These are phyloP conservation scores for Pseudocercospora macadamiae DNA, from an alignment of 2,329 filamentous ascomycete genomes.

Conservation along the genomic window DNA sequence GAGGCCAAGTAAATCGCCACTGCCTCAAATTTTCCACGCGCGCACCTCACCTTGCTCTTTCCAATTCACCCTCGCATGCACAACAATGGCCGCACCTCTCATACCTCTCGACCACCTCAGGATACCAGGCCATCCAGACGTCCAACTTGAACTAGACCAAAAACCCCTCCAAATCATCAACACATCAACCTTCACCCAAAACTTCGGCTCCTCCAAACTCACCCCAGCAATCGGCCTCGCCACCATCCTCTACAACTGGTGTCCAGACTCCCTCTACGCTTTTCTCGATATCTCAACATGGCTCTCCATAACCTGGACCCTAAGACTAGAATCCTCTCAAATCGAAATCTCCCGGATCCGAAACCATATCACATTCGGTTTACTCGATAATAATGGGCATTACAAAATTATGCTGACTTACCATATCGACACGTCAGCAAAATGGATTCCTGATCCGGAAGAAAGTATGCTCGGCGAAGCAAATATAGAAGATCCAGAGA, in stretches of 20 bases:
- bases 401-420: constrained; percentile 27
- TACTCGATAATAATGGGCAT: constrained; percentile 18
- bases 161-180: constrained; percentile 8
- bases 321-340: constrained; percentile 15
- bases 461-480: constrained; percentile 33
- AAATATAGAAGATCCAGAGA: constrained; percentile 23
- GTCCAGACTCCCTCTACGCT: constrained; percentile 22
- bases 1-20: too few relatives aligned
- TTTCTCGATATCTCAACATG: constrained; percentile 25
- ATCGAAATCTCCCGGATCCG: constrained; percentile 29
- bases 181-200: background rate
- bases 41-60: background rate
- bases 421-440: constrained; percentile 9
- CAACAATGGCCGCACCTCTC: background rate
- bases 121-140: constrained; percentile 8
- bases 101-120: background rate
- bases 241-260: constrained; percentile 28
- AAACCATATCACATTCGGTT: constrained; percentile 26
- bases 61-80: background rate
- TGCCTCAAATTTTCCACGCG: background rate
- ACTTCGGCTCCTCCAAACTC: constrained; percentile 6
- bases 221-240: constrained; percentile 23
- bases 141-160: constrained; percentile 4
- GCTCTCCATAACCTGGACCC: constrained; percentile 29
- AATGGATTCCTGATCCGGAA: constrained; percentile 20